Conservation (phyloP, 306 rosid species). For the Pyrus betulifolia region DNA sequence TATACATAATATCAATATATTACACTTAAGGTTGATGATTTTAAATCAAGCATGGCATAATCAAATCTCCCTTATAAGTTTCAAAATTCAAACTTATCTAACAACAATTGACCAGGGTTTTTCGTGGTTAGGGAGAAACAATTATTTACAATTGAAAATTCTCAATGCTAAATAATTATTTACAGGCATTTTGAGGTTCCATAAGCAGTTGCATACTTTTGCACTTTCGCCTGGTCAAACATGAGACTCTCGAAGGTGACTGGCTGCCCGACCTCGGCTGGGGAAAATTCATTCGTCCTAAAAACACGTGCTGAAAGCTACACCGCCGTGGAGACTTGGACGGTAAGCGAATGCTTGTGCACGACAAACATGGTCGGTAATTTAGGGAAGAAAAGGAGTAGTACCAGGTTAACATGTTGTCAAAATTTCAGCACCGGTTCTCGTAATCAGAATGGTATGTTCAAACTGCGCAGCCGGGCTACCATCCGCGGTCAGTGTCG, state of each 20-base stretch:
- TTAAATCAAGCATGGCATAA: too few species aligned
- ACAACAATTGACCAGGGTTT: too few species aligned
- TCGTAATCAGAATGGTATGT: constrained; percentile 86
- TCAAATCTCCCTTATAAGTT: too few species aligned
- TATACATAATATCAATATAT: too few species aligned
- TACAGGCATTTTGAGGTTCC: neutral
- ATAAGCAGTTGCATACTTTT: neutral
- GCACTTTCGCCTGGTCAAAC: neutral
- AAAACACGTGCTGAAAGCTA: neutral
- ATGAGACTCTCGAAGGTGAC: neutral
- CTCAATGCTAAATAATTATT: too few species aligned
- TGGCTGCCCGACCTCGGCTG: neutral
- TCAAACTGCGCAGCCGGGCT: constrained; percentile 93
- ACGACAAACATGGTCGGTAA: neutral
- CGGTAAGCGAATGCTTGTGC: neutral
- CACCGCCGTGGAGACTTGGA: neutral
- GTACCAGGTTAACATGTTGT: constrained; percentile 37
- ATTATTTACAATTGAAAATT: too few species aligned
- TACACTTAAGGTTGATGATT: too few species aligned
- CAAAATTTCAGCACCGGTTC: constrained; percentile 85
- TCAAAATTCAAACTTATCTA: too few species aligned
- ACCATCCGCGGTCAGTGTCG: constrained; percentile 67
- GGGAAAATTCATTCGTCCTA: neutral
- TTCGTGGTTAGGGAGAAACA: too few species aligned
- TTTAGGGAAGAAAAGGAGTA: neutral